Percentiles rank a stretch among this genome's conserved stretches.
Evolutionary conservation across 202 grass and related monocot genomes (phyloP).

Genomic region (Eragrostis tef): DNA sequence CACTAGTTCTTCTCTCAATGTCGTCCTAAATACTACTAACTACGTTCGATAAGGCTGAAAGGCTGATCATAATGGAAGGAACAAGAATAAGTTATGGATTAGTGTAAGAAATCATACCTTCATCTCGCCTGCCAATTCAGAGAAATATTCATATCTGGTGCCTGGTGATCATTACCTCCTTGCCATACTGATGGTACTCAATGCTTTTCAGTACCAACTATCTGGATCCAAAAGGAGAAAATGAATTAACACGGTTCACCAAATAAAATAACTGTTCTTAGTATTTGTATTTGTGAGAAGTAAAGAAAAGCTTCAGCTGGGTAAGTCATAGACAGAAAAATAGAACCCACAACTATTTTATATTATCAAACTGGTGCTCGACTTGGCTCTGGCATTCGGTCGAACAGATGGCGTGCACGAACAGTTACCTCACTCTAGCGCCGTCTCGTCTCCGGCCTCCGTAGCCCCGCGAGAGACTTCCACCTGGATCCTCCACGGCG

Average conservation of each 20-base stretch:
- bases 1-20: not conserved
- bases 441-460: not conserved
- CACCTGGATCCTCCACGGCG: not conserved
- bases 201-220: not conserved
- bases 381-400: constrained; percentile 25
- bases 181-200: not conserved
- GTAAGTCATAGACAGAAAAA: not conserved
- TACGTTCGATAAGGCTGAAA: not conserved
- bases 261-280: not conserved
- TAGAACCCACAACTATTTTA: not conserved
- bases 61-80: constrained; percentile 4
- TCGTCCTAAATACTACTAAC: not conserved
- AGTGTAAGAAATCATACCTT: constrained; percentile 15
- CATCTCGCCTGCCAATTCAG: not conserved
- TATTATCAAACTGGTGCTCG: not conserved
- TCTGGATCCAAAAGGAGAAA: not conserved
- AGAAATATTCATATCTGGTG: not conserved
- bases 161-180: not conserved
- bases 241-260: not conserved
- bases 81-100: not conserved
- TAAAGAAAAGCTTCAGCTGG: not conserved
- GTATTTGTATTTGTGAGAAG: not conserved
- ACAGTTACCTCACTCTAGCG: not conserved
- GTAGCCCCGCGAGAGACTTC: not conserved
- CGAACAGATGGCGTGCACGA: constrained; percentile 27